Conservation (phyloP, 2,329 filamentous ascomycete genomes). For the Teratosphaeria zuluensis region DNA sequence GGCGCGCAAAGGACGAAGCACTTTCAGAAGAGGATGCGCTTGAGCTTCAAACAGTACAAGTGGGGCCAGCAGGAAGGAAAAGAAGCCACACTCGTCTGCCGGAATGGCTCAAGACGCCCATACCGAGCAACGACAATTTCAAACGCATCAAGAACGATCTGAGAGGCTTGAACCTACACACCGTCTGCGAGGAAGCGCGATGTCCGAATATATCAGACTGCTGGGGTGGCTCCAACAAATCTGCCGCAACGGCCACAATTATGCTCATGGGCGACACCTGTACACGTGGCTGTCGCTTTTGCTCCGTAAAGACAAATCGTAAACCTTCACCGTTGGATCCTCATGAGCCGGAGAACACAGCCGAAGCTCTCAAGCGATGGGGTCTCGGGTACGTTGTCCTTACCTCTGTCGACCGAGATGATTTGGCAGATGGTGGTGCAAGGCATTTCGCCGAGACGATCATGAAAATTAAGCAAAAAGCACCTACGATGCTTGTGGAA, state of each 20-base stretch:
- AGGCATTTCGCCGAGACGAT: conserved; percentile 90
- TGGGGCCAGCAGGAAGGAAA: conserved; percentile 52
- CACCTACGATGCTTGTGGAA: conserved; percentile 67
- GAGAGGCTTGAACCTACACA: conserved; percentile 80
- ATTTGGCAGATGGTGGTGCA: conserved; percentile 80
- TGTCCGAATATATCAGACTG: conserved; percentile 98
- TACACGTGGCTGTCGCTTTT: conserved; percentile 92
- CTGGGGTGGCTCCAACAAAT: conserved; percentile 87
- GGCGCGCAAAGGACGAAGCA: conserved; percentile 20
- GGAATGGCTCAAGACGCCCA: conserved; percentile 91
- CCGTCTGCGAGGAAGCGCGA: conserved; percentile 92
- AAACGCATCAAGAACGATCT: conserved; percentile 93
- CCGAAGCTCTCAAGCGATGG: conserved; percentile 86
- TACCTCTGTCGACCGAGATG: conserved; percentile 88
- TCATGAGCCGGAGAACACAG: conserved; percentile 93
- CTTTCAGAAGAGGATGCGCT: conserved; percentile 44
- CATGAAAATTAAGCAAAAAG: conserved; percentile 72
- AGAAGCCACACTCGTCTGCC: conserved; percentile 67
- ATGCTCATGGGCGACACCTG: conserved; percentile 99
- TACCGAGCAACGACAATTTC: conserved; percentile 77
- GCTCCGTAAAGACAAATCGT: conserved; percentile 84
- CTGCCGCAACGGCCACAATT: conserved; percentile 88
- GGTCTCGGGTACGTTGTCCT: conserved; percentile 92
- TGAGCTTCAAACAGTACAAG: conserved; percentile 51
- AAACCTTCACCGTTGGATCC: conserved; percentile 73